Conservation (phyloP, 257 asterid genomes). For the Haberlea rhodopensis region DNA sequence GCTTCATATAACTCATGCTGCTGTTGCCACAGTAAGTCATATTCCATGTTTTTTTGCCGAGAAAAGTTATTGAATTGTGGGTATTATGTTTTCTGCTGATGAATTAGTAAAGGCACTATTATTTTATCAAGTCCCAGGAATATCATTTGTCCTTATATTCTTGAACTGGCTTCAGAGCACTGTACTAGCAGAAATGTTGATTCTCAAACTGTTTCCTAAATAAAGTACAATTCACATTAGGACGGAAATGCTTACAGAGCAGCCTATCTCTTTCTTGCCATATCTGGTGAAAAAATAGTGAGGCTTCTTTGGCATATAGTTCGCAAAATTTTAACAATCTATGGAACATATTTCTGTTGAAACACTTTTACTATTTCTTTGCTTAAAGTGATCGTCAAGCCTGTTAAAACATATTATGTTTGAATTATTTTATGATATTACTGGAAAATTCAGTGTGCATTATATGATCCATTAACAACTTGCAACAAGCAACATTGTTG, state of each 20-base stretch:
- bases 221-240: not conserved
- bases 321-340: not conserved
- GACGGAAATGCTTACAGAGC: not conserved
- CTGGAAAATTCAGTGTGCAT: not conserved
- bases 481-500: not conserved
- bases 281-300: not conserved
- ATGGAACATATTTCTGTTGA: not conserved
- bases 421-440: not conserved
- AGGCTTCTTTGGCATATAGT: not conserved
- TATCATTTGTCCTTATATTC: not conserved
- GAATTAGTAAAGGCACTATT: not conserved
- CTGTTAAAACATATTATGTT: not conserved
- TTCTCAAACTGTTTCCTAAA: not conserved
- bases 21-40: slow-evolving; percentile 77
- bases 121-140: not conserved
- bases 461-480: not conserved
- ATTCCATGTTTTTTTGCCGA: slow-evolving; percentile 12
- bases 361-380: not conserved
- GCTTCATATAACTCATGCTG: slow-evolving; percentile 91
- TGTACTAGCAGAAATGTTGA: not conserved
- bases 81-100: slow-evolving; percentile 7
- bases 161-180: not conserved
- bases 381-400: not conserved
- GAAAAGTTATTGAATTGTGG: slow-evolving; percentile 14
- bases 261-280: not conserved